Evolutionary conservation across 1,284 basidiomycete species (phyloP), one percentile per base, ranked within the genome.

Genomic region (Mycosarcoma mackinlayi): DNA sequence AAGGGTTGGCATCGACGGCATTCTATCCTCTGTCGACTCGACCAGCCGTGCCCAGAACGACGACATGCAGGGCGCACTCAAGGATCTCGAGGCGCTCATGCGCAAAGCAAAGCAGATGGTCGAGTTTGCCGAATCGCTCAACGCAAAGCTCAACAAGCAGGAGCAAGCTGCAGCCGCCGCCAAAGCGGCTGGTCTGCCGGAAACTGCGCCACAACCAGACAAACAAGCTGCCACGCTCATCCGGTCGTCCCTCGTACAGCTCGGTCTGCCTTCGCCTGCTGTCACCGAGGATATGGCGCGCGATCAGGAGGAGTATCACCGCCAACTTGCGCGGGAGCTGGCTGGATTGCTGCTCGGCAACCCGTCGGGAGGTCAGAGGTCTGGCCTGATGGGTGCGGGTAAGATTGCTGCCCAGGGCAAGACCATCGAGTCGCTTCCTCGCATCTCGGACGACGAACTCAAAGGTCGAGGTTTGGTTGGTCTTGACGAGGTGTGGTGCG

Each of bases 401-500:
- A 25, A 83, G 80, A 16, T 68, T 80, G 82, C 84, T 77, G 82
- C 65, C 67, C 52, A 79, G 77, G 52, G 60, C 37, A 77, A 48
- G 72, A 79, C 21, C 11, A 50, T 28, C 10, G 64, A 63, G 8
- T 27, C 51, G 6, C 41, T 60, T 25, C 48, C 52, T 21, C 45
- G 55, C 23, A 41, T 58, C 7, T 38, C 51, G 1, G 58, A 68
- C 24, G 48, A 62, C 21, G 42, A 60, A 9, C 48, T 60, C 31
- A 47, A 60, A 38, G 66, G 49, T 3, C 49, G 65, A n/a, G 73
- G 75, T 11, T 35, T 98, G 16, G 86, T 97, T 21, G 92, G 90
- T 0, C 85, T 98, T 18, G 95, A 98, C 82, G 94, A 97, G 82
- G 91, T 93, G 0, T 98, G 95, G 95, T 93, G 93, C 39, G 88